Evolutionary conservation across 805 yeast genomes (phyloP).

Genomic region (Monosporozyma solicola): DNA sequence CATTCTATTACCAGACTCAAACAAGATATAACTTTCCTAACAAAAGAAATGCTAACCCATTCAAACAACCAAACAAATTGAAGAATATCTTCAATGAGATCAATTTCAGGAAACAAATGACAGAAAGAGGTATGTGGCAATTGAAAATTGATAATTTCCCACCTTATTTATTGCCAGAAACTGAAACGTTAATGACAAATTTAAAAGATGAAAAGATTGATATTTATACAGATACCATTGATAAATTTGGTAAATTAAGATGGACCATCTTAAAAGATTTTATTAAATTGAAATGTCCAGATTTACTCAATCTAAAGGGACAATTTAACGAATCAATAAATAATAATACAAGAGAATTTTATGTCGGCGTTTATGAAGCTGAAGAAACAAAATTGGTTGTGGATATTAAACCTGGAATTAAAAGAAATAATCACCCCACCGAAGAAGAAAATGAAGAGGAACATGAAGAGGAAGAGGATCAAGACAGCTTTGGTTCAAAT

Average conservation of each 20-base stretch:
- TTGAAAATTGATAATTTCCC: slow-evolving; percentile 26
- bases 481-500: neutral
- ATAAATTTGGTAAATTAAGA: slow-evolving; percentile 23
- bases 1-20: neutral
- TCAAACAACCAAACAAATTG: slow-evolving; percentile 18
- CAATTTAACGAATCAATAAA: slow-evolving; percentile 1
- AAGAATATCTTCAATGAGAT: slow-evolving; percentile 27
- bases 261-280: slow-evolving; percentile 35
- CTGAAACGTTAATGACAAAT: slow-evolving; percentile 2
- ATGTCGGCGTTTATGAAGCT: slow-evolving; percentile 30
- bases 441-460: neutral
- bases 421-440: neutral
- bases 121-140: slow-evolving; percentile 29
- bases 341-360: slow-evolving; percentile 28
- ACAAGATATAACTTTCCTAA: neutral
- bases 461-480: slow-evolving; percentile 10
- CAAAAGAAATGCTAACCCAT: slow-evolving; percentile 8
- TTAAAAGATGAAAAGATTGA: neutral
- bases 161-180: slow-evolving; percentile 25
- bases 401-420: slow-evolving; percentile 4
- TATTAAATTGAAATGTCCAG: slow-evolving; percentile 27
- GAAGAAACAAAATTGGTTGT: slow-evolving; percentile 15
- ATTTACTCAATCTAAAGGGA: slow-evolving; percentile 12
- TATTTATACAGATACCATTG: slow-evolving; percentile 17
- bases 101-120: slow-evolving; percentile 29